Evolutionary conservation across 2,329 filamentous ascomycete species (phyloP), one percentile per base, ranked within the genome.

Genomic region (Chrysoporthe cubensis): DNA sequence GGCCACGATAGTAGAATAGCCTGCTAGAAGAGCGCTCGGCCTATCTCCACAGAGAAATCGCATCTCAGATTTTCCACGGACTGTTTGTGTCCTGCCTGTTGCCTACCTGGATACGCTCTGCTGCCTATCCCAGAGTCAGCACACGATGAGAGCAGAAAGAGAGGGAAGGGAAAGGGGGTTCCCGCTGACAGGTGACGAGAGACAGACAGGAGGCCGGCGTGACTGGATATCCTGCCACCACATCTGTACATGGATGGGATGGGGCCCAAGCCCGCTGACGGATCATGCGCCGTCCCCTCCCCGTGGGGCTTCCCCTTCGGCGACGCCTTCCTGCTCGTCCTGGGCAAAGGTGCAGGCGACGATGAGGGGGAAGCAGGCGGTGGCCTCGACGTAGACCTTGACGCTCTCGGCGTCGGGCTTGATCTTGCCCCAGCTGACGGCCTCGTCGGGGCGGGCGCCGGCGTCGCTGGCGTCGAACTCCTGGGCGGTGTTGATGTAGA

Each of bases 371-470:
- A 90, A 90, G 71, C 86, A 88, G 0, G 87, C 83, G 0, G 88
- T 90, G 2, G 87, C 88, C 72, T 90, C 88, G 54, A 87, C 80
- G 72, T 90, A 90, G 78, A 93, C 92, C 89, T 98, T 99, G 66
- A 98, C 94, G 74, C 90, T 91, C 71, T 96, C 91, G 1, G 91
- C 96, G 64, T 90, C 92, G 54, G 90, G 84, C 80, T 96, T 97
- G 79, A 99, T 97, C 84, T 99, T 99, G 3, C 96, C 96, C 96
- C 96, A 99, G 71, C 94, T 97, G 18, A 99, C 92, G 5, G 96
- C 96, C 81, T 99, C 96, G 75, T 99, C 96, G 4, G 96, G 96
- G 66, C 96, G 85, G 3, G 96, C 96, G 1, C 96, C 96, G 0
- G 96, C 95, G 81, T 99, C 96, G 74, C 94, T 97, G 2, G 96